A percentile compares a stretch with the other conserved stretches of the same genome.
These are phyloP conservation scores for Talaromyces sp. DNA, from an alignment of 2,329 filamentous ascomycete genomes.

Conservation along the genomic window DNA sequence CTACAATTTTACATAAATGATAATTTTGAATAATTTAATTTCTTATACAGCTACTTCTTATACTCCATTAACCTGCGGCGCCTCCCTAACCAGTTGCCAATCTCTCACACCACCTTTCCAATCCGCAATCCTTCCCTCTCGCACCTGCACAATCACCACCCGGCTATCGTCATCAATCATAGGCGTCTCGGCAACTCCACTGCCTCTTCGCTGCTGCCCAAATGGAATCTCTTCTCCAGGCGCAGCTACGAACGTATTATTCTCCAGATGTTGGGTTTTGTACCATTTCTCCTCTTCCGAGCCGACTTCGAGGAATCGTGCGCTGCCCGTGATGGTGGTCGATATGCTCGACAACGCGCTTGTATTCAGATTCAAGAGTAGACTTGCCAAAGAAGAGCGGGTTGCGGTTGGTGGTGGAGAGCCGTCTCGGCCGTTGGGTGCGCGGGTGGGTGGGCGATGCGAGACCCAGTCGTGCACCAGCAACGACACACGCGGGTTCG, in stretches of 20 bases:
- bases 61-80: constrained; percentile 18
- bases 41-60: background rate
- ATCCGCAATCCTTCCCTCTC: constrained; percentile 82
- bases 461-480: constrained; percentile 99
- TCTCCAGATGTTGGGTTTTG: constrained; percentile 77
- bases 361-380: constrained; percentile 88
- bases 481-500: constrained; percentile 83
- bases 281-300: constrained; percentile 83
- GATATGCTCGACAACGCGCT: constrained; percentile 83
- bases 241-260: constrained; percentile 74
- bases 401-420: constrained; percentile 61
- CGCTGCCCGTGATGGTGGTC: constrained; percentile 88
- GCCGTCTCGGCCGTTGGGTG: constrained; percentile 51
- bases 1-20: background rate
- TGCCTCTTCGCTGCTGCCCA: constrained; percentile 35
- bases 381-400: constrained; percentile 71
- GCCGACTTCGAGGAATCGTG: constrained; percentile 66
- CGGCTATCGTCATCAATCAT: constrained; percentile 73
- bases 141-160: constrained; percentile 81
- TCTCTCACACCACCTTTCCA: constrained; percentile 94
- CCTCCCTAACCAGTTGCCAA: constrained; percentile 52
- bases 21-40: background rate
- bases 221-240: constrained; percentile 49
- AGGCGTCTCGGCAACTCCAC: constrained; percentile 38
- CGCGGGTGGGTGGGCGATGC: constrained; percentile 76